A percentile compares a stretch with the other conserved stretches of the same genome.
These are phyloP conservation scores for Trichosporon sp. DNA, from an alignment of 1,284 basidiomycete genomes.

Conservation along the genomic window DNA sequence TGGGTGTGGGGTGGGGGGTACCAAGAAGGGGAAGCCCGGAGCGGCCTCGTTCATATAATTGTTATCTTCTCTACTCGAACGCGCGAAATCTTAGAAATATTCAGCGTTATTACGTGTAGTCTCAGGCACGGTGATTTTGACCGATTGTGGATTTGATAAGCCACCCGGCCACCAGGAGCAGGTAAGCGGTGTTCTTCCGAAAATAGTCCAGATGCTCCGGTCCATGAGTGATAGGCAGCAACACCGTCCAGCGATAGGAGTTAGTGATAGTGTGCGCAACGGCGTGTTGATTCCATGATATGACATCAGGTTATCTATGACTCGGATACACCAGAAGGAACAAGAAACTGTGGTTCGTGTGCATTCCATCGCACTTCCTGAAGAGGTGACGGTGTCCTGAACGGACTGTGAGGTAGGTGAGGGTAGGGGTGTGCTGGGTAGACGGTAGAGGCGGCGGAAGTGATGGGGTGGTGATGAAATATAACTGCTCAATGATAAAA, in stretches of 20 bases:
- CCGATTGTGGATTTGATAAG: neutral
- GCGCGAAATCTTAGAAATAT: slow-evolving; percentile 5
- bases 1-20: slow-evolving; percentile 10
- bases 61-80: neutral
- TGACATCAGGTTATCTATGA: slow-evolving; percentile 10
- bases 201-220: neutral
- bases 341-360: neutral
- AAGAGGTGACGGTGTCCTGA: neutral
- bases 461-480: neutral
- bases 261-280: neutral
- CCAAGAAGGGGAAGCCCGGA: neutral
- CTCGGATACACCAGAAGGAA: slow-evolving; percentile 12
- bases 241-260: neutral
- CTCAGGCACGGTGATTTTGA: neutral
- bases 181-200: neutral
- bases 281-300: neutral
- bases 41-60: neutral
- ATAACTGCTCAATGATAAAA: slow-evolving; percentile 2
- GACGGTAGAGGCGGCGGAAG: neutral
- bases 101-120: neutral
- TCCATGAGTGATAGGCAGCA: neutral
- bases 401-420: neutral
- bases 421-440: neutral
- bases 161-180: neutral
- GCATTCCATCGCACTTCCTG: neutral